Evolutionary conservation across 345 rosid species (phyloP).

Genomic region (Bruguiera sexangula): DNA sequence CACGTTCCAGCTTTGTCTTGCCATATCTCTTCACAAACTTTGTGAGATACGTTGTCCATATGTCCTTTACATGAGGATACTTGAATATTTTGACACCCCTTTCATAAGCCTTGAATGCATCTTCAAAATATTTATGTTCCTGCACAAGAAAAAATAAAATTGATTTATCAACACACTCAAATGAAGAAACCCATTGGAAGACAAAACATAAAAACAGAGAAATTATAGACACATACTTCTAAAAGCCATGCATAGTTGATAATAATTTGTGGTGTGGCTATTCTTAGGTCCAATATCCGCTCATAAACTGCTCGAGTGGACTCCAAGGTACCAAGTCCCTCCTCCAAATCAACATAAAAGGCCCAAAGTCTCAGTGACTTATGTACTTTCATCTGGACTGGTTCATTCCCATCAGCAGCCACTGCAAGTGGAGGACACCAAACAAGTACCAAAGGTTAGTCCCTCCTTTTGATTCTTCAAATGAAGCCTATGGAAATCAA

Average conservation of each 20-base stretch:
- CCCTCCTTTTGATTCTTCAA: background rate
- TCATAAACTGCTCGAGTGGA: constrained; percentile 92
- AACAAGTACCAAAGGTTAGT: background rate
- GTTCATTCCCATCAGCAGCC: constrained; percentile 90
- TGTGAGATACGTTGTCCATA: constrained; percentile 88
- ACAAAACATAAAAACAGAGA: background rate
- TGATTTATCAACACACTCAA: constrained; percentile 2
- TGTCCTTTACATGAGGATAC: constrained; percentile 94
- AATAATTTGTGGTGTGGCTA: constrained; percentile 95
- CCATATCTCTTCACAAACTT: constrained; percentile 92
- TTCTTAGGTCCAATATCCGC: constrained; percentile 84
- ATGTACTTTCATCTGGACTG: constrained; percentile 91
- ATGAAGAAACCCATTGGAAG: background rate
- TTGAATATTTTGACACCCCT: constrained; percentile 96
- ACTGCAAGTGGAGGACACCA: constrained; percentile 41
- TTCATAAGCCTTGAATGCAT: constrained; percentile 98
- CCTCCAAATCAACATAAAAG: constrained; percentile 91
- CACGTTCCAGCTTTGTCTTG: constrained; percentile 82
- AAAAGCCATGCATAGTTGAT: constrained; percentile 78
- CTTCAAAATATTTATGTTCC: constrained; percentile 92
- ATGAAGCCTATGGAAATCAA: constrained; percentile 1
- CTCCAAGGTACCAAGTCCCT: constrained; percentile 84
- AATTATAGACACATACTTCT: constrained; percentile 41
- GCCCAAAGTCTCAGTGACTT: constrained; percentile 90
- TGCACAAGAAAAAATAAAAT: constrained; percentile 26